Evolutionary conservation across 495 filamentous ascomycete species (phyloP).

Genomic region (Xylaria flabelliformis): DNA sequence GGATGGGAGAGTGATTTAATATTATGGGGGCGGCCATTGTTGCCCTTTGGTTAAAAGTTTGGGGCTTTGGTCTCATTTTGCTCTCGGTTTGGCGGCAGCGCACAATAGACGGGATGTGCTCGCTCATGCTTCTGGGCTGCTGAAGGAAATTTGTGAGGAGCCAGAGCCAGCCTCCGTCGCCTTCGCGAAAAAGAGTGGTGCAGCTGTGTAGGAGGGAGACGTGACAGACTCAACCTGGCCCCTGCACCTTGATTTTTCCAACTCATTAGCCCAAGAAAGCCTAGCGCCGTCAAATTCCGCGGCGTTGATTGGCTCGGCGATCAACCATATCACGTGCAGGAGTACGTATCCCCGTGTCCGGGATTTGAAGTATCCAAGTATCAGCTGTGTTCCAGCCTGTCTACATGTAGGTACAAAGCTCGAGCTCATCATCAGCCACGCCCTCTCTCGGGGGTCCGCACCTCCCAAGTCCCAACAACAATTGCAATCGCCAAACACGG

Average conservation of each 20-base stretch:
- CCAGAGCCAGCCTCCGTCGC: constrained; percentile 33
- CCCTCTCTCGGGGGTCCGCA: neutral
- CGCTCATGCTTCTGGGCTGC: constrained; percentile 36
- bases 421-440: constrained; percentile 1
- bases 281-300: neutral
- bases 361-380: constrained; percentile 3
- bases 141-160: constrained; percentile 36
- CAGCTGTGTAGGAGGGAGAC: constrained; percentile 28
- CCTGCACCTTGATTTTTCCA: constrained; percentile 20
- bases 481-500: constrained; percentile 25
- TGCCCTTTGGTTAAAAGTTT: constrained; percentile 41
- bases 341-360: constrained; percentile 20
- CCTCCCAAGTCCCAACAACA: neutral
- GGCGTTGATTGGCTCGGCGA: constrained; percentile 17
- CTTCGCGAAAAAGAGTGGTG: constrained; percentile 34
- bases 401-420: constrained; percentile 6
- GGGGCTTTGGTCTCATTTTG: constrained; percentile 44
- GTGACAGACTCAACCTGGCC: constrained; percentile 33
- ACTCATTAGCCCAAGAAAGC: constrained; percentile 4
- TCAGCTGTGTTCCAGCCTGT: constrained; percentile 26
- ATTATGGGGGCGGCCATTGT: constrained; percentile 47
- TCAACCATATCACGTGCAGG: neutral
- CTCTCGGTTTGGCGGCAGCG: constrained; percentile 35
- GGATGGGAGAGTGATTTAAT: constrained; percentile 41
- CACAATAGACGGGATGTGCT: constrained; percentile 37